Evolutionary conservation across 495 filamentous ascomycete genomes (phyloP).

Genomic region (Talaromyces thailandensis): DNA sequence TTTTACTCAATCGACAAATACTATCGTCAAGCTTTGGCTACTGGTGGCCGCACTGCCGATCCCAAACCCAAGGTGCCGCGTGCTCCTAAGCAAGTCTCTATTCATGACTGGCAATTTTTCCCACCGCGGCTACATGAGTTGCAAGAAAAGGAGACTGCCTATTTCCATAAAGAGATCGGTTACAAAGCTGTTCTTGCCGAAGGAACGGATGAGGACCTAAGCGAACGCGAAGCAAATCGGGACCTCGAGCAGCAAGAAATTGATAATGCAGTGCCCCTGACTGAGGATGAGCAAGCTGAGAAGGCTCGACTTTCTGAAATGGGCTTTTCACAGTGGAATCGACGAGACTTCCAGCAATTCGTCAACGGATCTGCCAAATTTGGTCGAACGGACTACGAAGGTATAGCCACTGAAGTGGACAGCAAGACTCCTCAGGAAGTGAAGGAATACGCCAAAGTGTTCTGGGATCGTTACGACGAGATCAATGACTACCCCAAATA

Average conservation of each 20-base stretch:
- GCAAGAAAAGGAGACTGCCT: conserved; percentile 93
- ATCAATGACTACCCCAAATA: conserved; percentile 84
- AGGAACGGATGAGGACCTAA: conserved; percentile 72
- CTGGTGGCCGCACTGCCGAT: conserved; percentile 75
- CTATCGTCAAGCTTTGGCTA: conserved; percentile 84
- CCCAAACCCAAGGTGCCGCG: conserved; percentile 92
- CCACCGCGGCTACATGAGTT: conserved; percentile 71
- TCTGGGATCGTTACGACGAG: conserved; percentile 87
- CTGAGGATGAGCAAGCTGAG: conserved; percentile 78
- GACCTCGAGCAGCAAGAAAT: conserved; percentile 86
- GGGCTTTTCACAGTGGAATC: conserved; percentile 91
- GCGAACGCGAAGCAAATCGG: conserved; percentile 77
- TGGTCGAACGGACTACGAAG: conserved; percentile 72
- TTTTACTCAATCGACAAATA: conserved; percentile 98
- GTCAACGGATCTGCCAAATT: conserved; percentile 90
- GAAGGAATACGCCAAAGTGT: conserved; percentile 81
- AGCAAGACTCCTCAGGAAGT: conserved; percentile 81
- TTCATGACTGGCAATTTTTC: conserved; percentile 98
- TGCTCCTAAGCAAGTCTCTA: conserved; percentile 81
- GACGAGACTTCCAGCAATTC: conserved; percentile 96
- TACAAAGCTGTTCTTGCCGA: conserved; percentile 85
- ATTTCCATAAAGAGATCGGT: conserved; percentile 87
- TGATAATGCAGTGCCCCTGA: conserved; percentile 80
- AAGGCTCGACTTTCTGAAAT: conserved; percentile 71
- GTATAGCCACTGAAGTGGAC: conserved; percentile 85